Base-by-base conservation (phyloP, 495 filamentous ascomycete genomes). In the Clohesyomyces aquaticus region DNA sequence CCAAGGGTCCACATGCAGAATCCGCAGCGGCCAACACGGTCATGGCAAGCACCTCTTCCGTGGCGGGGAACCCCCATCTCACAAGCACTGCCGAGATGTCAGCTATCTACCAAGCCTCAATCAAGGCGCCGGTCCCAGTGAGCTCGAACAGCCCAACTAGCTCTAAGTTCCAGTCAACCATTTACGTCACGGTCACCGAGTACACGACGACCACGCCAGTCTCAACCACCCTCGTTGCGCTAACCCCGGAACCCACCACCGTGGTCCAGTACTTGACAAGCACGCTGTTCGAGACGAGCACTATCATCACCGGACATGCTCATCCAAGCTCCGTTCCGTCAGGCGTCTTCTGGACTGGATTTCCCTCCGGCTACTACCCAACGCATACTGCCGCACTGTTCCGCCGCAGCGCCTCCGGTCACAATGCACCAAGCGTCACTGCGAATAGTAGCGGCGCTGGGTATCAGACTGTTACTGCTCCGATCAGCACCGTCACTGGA, bases 161-260 rank as follows among this genome's bases (percentile, higher is more conserved):
- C 32, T 38, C 32, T 6, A 38, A 38, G 32, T 6, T 38, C 32
- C 32, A 38, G 6, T 38, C 32, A 38, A 58, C 55, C 8, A 38
- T 58, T 19, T 58, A 22, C 22, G 41, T 46, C 10, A 58, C 55
- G 2, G 38, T 58, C 4, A 58, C 56, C 21, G 56, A 49, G 21
- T 4, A 28, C 16, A 51, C 45, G 9, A 60, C 56, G 2, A 45
- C 51, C 42, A 60, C 56, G 4, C 56, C 56, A 2, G 21, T 47
- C 43, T 18, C 43, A n/a, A 49, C 46, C 6, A 38, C 32, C 32
- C 6, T 38, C 32, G 32, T 14, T 6, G 14, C 32, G 6, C 32
- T 14, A 4, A 47, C 41, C 12, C 10, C 55, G 32, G 32, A 38
- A 38, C 32, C 14, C 32, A 38, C 32, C 6, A 38, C 52, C 49